These are phyloP conservation scores for Megacollybia marginata DNA, from an alignment of 768 basidiomycete species.

Conservation along the genomic window DNA sequence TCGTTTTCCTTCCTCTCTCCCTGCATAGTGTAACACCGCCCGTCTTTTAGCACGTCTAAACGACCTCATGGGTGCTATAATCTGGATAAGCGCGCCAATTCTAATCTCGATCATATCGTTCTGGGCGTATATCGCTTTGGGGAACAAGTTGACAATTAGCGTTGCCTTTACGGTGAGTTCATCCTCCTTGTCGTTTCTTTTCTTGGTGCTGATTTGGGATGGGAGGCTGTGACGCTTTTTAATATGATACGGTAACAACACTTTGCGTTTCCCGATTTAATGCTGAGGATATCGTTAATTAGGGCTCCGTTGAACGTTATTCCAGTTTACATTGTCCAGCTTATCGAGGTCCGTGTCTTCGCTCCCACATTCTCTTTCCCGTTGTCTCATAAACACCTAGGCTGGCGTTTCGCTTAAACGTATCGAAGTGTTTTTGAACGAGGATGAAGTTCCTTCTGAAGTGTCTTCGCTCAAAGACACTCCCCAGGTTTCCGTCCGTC, in stretches of 20 bases:
- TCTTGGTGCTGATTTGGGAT: background rate
- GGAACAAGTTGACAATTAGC: constrained; percentile 68
- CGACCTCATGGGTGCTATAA: constrained; percentile 55
- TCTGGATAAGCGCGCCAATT: constrained; percentile 76
- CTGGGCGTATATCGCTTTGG: constrained; percentile 61
- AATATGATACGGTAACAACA: constrained; percentile 62
- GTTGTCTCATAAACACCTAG: constrained; percentile 30
- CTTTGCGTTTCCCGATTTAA: background rate
- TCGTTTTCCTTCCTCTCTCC: background rate
- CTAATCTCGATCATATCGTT: constrained; percentile 78
- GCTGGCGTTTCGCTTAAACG: constrained; percentile 60
- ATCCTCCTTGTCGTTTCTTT: background rate
- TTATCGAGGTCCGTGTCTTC: constrained; percentile 19
- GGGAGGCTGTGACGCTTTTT: constrained; percentile 74
- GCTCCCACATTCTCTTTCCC: background rate
- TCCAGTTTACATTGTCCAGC: constrained; percentile 71
- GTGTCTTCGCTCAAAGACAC: constrained; percentile 51
- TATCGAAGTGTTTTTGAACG: constrained; percentile 57
- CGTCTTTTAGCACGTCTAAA: constrained; percentile 60
- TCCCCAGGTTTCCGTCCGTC: constrained; percentile 6
- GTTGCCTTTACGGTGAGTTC: constrained; percentile 76
- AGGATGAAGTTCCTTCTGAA: constrained; percentile 62
- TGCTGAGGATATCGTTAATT: background rate
- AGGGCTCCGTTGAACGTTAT: constrained; percentile 63
- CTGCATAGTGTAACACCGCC: background rate